These are phyloP conservation scores for Jimgerdemannia lactiflua DNA, from an alignment of 192 early-diverging fungal genomes.

Conservation along the genomic window DNA sequence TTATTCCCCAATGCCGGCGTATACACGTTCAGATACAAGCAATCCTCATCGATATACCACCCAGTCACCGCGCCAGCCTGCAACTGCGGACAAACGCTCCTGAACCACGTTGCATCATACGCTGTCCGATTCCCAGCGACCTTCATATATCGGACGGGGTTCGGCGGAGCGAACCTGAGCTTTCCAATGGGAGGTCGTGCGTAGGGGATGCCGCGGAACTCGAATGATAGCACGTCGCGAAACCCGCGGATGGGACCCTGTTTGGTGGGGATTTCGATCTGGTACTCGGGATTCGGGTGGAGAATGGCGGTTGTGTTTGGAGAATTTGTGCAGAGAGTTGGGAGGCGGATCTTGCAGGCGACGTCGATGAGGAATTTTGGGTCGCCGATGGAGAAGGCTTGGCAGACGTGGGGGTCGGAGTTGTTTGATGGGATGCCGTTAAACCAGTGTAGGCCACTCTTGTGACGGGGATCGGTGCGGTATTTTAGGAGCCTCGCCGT, in stretches of 20 bases:
- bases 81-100: conserved; percentile 14
- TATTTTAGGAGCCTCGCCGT: too few species aligned
- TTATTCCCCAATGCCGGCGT: conserved; percentile 19
- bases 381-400: too few species aligned
- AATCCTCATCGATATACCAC: conserved; percentile 17
- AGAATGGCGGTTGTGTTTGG: neutral
- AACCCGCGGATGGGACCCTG: conserved; percentile 18
- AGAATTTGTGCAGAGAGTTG: too few species aligned
- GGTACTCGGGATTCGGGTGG: conserved; percentile 8
- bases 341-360: too few species aligned
- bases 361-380: too few species aligned
- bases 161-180: conserved; percentile 15
- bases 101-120: conserved; percentile 8
- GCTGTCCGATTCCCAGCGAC: conserved; percentile 4
- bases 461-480: too few species aligned
- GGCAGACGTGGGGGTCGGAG: too few species aligned
- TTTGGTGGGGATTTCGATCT: conserved; percentile 6
- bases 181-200: conserved; percentile 20
- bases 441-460: too few species aligned
- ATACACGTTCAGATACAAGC: conserved; percentile 29
- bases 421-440: too few species aligned
- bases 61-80: conserved; percentile 3
- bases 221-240: conserved; percentile 23
- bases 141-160: neutral
- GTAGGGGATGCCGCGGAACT: conserved; percentile 28